Evolutionary conservation across 179 eudicot species (phyloP).

Genomic region (Camellia oleifera): DNA sequence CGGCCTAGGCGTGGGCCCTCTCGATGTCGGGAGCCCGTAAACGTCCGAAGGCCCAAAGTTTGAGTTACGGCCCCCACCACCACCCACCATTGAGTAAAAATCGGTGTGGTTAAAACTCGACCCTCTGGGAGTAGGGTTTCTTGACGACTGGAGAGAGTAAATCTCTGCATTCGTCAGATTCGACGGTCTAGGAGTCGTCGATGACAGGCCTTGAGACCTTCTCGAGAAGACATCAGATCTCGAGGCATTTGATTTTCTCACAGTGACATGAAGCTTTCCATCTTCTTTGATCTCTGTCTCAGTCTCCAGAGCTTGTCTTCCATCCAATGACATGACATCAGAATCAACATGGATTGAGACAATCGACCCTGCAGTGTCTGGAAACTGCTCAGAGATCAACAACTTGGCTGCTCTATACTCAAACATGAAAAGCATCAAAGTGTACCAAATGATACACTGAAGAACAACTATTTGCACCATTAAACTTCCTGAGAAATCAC

Average conservation of each 20-base stretch:
- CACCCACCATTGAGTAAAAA: slow-evolving; percentile 65
- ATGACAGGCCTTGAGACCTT: slow-evolving; percentile 51
- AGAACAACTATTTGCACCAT: slow-evolving; percentile 92
- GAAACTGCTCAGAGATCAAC: slow-evolving; percentile 80
- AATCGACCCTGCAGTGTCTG: slow-evolving; percentile 72
- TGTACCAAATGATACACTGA: slow-evolving; percentile 90
- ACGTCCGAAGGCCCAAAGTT: slow-evolving; percentile 75
- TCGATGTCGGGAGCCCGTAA: slow-evolving; percentile 55
- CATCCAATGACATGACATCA: slow-evolving; percentile 76
- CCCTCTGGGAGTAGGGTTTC: slow-evolving; percentile 90
- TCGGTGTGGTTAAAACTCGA: slow-evolving; percentile 83
- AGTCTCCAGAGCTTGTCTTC: slow-evolving; percentile 60
- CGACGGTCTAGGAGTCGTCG: slow-evolving; percentile 64
- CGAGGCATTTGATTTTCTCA: slow-evolving; percentile 68
- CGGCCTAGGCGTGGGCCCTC: slow-evolving; percentile 78
- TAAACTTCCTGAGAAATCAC: slow-evolving; percentile 62
- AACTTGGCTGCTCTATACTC: slow-evolving; percentile 75
- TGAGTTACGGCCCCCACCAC: slow-evolving; percentile 46
- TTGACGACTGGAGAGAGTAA: slow-evolving; percentile 72
- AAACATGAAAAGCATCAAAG: slow-evolving; percentile 79
- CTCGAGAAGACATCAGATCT: slow-evolving; percentile 68
- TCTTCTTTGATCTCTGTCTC: slow-evolving; percentile 80
- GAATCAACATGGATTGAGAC: slow-evolving; percentile 86
- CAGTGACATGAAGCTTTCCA: slow-evolving; percentile 80
- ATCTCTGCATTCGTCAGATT: slow-evolving; percentile 91